Conservation (phyloP, 495 filamentous ascomycete genomes). For the Lichina pygmaea region DNA sequence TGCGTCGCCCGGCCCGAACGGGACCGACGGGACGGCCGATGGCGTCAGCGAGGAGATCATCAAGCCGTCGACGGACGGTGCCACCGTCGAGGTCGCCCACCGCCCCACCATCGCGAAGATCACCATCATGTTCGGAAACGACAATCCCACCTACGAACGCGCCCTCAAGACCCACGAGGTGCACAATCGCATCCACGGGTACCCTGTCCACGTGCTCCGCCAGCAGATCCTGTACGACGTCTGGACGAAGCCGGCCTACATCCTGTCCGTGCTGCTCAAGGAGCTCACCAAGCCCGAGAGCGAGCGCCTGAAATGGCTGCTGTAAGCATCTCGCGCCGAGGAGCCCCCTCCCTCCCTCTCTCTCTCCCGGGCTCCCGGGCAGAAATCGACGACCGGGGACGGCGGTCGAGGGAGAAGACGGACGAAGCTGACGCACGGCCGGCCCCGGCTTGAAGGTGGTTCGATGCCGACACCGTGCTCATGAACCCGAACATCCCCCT, state of each 20-base stretch:
- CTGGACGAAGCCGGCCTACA: slow-evolving; percentile 18
- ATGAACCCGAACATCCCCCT: slow-evolving; percentile 17
- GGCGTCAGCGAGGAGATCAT: neutral
- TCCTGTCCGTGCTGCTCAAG: slow-evolving; percentile 14
- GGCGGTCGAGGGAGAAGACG: neutral
- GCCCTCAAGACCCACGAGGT: slow-evolving; percentile 16
- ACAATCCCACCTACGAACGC: slow-evolving; percentile 13
- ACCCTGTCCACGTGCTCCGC: slow-evolving; percentile 15
- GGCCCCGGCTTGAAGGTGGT: slow-evolving; percentile 10
- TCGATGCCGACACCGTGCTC: slow-evolving; percentile 18
- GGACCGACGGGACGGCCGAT: neutral
- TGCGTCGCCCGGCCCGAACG: neutral
- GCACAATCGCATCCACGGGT: slow-evolving; percentile 15
- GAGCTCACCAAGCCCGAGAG: slow-evolving; percentile 15
- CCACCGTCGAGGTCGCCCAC: neutral
- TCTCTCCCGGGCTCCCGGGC: neutral
- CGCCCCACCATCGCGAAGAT: slow-evolving; percentile 7
- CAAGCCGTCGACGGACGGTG: neutral
- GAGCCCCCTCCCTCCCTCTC: neutral
- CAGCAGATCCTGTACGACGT: slow-evolving; percentile 12
- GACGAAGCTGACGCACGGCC: neutral
- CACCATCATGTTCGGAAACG: slow-evolving; percentile 12
- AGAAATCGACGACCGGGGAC: neutral
- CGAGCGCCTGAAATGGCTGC: slow-evolving; percentile 18
- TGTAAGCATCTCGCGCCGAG: slow-evolving; percentile 9